Evolutionary conservation across 2,329 filamentous ascomycete species (phyloP).

Genomic region (Calonectria hongkongensis): DNA sequence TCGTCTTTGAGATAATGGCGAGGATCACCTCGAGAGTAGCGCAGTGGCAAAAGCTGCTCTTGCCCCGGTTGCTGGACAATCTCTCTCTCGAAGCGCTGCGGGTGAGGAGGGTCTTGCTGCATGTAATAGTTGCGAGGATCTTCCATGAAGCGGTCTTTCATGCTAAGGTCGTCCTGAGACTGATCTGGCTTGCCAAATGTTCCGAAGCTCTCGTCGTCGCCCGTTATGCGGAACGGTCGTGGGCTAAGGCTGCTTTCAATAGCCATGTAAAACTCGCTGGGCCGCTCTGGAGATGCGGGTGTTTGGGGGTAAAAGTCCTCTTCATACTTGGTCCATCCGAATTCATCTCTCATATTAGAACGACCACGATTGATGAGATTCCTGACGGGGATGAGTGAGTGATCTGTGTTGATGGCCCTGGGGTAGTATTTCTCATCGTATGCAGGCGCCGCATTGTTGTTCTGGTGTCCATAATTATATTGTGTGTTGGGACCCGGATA

Average conservation of each 20-base stretch:
- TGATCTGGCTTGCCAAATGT: conserved; percentile 4
- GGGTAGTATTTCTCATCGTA: neutral
- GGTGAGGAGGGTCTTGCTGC: no score
- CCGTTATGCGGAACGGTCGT: conserved; percentile 5
- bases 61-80: no score
- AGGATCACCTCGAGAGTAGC: no score
- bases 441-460: neutral
- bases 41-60: no score
- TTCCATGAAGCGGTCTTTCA: neutral
- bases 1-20: no score
- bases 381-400: neutral
- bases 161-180: neutral
- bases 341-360: conserved; percentile 6
- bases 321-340: conserved; percentile 19
- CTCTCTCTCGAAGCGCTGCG: no score
- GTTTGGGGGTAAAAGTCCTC: conserved; percentile 19
- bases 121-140: neutral
- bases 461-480: neutral
- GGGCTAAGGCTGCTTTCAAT: conserved; percentile 21
- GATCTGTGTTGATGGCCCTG: neutral
- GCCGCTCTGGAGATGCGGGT: neutral
- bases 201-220: conserved; percentile 7
- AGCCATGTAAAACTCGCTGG: conserved; percentile 7
- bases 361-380: neutral
- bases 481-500: neutral